Evolutionary conservation across 1,139 yeast species (phyloP), one percentile per base, ranked within the genome.

Genomic region (Lodderomyces oxycetoniae): DNA sequence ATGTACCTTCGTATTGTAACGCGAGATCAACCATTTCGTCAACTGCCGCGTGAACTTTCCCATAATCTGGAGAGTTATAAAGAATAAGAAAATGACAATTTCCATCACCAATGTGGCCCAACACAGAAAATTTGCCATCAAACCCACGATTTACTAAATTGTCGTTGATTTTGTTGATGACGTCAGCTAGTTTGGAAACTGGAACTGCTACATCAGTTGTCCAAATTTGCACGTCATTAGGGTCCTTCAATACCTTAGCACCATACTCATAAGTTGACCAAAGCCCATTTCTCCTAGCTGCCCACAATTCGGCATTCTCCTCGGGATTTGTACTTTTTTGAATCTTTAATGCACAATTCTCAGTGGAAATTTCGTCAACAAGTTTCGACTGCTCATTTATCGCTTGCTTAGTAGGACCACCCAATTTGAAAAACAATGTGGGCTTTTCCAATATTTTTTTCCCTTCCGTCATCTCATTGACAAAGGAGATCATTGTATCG

Each of bases 211-310:
- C 71, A 54, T 87, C 96, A 0, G 95, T 87, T 20, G 85, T 75
- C 94, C 95, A 87, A 13, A 80, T 63, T 55, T 79, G 84, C 25
- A 79, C 77, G 42, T 77, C 75, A 25, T 75, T 65, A 16, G 57
- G 55, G 46, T 77, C 76, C 15, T 53, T 57, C 34, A 65, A 53
- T 16, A 66, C 61, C 34, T 61, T 57, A 31, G 63, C 57, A 0
- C 84, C 87, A 43, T 73, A 71, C 43, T 80, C 85, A 38, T 82
- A 71, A 1, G 91, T 82, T 1, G 95, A 82, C 91, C 95, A 87
- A n/a, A 88, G 63, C 0, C 95, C 95, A 44, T 79, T 80, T 54
- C 91, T 79, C 46, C 96, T 65, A 1, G 96, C 96, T 16, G 82
- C 76, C 96, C 96, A 88, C 33, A 88, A 63, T 42, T 80, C 79